Evolutionary conservation across 1,139 yeast species (phyloP).

Genomic region (Kluyveromyces marxianus): DNA sequence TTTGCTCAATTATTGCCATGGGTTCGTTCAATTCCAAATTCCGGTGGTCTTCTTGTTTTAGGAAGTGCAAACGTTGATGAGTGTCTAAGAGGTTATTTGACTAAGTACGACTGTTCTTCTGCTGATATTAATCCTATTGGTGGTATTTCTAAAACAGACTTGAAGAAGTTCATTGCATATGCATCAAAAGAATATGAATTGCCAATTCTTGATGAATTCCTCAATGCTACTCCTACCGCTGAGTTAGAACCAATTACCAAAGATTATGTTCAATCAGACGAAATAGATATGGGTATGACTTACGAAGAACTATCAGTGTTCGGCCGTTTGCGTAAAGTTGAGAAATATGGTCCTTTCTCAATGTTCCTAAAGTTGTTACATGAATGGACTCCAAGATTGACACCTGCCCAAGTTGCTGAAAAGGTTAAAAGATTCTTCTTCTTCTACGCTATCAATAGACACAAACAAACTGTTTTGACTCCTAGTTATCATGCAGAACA

Average conservation of each 20-base stretch:
- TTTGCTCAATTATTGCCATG: conserved; percentile 95
- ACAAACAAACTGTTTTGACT: conserved; percentile 92
- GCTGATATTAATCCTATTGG: conserved; percentile 98
- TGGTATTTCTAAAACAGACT: conserved; percentile 88
- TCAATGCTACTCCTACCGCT: conserved; percentile 93
- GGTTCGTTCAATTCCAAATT: conserved; percentile 60
- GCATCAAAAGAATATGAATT: conserved; percentile 61
- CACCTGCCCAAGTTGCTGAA: conserved; percentile 79
- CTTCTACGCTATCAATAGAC: conserved; percentile 90
- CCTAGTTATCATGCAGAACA: conserved; percentile 98
- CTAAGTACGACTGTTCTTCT: conserved; percentile 93
- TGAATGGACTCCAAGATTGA: conserved; percentile 80
- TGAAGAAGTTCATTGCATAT: conserved; percentile 77
- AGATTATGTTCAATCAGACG: conserved; percentile 90
- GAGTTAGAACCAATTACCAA: conserved; percentile 94
- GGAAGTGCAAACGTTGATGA: conserved; percentile 99
- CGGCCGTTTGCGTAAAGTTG: conserved; percentile 87
- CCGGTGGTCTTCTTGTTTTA: conserved; percentile 70
- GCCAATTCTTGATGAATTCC: conserved; percentile 70
- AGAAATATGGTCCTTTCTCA: conserved; percentile 92
- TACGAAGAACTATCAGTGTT: conserved; percentile 87
- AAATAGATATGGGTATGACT: conserved; percentile 96
- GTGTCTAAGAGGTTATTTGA: conserved; percentile 86
- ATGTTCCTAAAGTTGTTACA: conserved; percentile 87
- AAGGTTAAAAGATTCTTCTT: conserved; percentile 90